Conservation (phyloP, 192 early-diverging fungal species). For the Rhizoclosmatium sp. region DNA sequence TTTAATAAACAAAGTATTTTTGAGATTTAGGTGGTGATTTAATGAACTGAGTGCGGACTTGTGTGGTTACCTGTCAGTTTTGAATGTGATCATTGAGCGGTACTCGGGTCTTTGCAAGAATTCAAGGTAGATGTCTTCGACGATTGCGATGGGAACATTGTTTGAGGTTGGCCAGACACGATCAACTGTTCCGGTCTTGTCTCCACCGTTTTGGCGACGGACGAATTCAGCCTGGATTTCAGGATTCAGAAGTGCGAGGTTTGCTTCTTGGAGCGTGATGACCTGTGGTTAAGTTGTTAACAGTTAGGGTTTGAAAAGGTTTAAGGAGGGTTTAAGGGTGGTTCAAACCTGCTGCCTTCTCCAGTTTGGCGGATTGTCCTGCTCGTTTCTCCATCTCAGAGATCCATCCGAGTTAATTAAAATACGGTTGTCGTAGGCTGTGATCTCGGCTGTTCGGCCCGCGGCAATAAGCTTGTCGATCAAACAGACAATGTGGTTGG, state of each 20-base stretch:
- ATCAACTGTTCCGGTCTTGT: neutral
- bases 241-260: neutral
- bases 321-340: no score
- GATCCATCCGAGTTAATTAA: no score
- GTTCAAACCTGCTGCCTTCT: neutral
- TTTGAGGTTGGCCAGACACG: conserved; percentile 2
- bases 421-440: no score
- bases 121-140: neutral
- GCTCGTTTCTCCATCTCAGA: neutral
- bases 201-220: neutral
- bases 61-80: neutral
- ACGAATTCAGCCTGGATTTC: neutral
- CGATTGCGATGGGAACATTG: neutral
- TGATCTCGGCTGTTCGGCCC: no score
- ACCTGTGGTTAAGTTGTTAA: neutral
- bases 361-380: neutral
- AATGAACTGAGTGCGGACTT: neutral
- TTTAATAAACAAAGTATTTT: no score
- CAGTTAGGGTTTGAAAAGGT: no score
- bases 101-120: neutral
- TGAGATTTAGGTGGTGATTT: neutral
- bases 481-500: no score
- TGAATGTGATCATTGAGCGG: neutral
- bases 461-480: no score
- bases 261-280: neutral